Percentiles rank a stretch among this genome's conserved stretches.
phyloP scores from a whole-genome alignment of 352 stramenopile species.

The Lagenidium sp. region DNA sequence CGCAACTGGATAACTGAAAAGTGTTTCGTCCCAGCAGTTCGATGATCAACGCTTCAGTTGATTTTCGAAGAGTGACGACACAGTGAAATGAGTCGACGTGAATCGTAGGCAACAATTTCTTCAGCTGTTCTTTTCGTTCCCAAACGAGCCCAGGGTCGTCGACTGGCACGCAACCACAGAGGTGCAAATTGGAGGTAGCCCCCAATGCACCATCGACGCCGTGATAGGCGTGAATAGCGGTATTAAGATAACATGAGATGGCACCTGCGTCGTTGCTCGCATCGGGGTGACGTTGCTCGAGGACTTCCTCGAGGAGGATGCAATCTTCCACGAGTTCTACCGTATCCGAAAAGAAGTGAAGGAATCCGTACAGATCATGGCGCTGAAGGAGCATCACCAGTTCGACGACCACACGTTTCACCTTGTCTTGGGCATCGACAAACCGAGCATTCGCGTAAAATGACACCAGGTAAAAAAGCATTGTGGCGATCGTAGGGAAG shows the following conservation, averaged over 20 bases:
- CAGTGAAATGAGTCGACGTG: conserved; percentile 4
- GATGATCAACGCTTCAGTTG: conserved; percentile 10
- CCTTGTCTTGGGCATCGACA: conserved; percentile 4
- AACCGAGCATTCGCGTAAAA: conserved; percentile 14
- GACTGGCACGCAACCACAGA: conserved; percentile 15
- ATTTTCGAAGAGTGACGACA: conserved; percentile 6
- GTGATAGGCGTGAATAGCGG: conserved; percentile 18
- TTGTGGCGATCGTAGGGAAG: conserved; percentile 18
- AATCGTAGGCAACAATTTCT: conserved; percentile 9
- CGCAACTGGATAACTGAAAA: too few species aligned
- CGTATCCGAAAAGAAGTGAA: conserved; percentile 16
- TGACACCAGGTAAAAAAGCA: conserved; percentile 17
- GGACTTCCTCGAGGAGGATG: conserved; percentile 15
- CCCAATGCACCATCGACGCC: conserved; percentile 11
- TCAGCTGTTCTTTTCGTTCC: conserved; percentile 13
- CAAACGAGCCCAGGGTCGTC: conserved; percentile 6
- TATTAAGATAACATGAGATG: conserved; percentile 20
- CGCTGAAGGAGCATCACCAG: conserved; percentile 13
- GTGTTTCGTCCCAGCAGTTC: too few species aligned
- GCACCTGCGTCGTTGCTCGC: conserved; percentile 1
- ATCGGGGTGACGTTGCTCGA: conserved; percentile 3
- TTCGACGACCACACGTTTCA: conserved; percentile 11
- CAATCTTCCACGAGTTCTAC: conserved; percentile 20
- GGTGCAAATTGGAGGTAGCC: conserved; percentile 1
- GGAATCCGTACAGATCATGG: conserved; percentile 11